Base-by-base conservation (phyloP, 1,284 basidiomycete genomes). In the Heimioporus punctisporus region DNA sequence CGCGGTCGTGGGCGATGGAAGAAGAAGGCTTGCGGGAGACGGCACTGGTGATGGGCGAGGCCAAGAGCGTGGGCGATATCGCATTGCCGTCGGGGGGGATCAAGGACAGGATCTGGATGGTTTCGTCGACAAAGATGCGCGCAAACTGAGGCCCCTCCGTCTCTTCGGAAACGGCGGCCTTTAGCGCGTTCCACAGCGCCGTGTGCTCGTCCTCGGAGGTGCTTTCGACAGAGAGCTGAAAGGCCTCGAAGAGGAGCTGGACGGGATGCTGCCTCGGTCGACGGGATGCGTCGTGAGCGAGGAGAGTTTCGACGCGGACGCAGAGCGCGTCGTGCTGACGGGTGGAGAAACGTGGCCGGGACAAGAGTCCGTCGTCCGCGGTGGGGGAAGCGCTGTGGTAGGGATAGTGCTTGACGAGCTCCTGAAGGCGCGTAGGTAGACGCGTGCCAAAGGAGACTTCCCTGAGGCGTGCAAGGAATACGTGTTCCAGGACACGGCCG, bases 401-500 rank as follows among this genome's bases (percentile, higher is more conserved):
- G 5, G 88, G 88, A 61, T 92, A 92, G 28, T 80, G 69, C 50
- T 81, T 76, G 26, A 90, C 80, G 6, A 91, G 78, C 54, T 90
- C 87, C n/a, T 81, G 73, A 7, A 92, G 77, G 31, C 89, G 85
- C 26, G 78, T 78, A 4, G 90, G 90, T 75, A 90, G 78, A 55
- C 79, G 76, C 55, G 78, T 76, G 42, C 67, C 72, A 3, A 74
- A 63, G 23, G 81, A 77, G 57, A 90, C 84, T 56, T 90, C 83
- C 58, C 89, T 91, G 37, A 91, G 82, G 55, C 81, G 77, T 15
- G 84, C 77, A 54, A 92, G 73, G 71, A 90, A 90, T 8, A 92
- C 56, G 68, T 92, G 90, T 62, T 91, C 90, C 46, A 91, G 64
- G 43, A 87, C 80, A 24, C 87, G 74, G 26, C 87, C 90, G 23